These are phyloP conservation scores for Sporothrix variecibatus DNA, from an alignment of 2,329 filamentous ascomycete genomes.

Conservation along the genomic window DNA sequence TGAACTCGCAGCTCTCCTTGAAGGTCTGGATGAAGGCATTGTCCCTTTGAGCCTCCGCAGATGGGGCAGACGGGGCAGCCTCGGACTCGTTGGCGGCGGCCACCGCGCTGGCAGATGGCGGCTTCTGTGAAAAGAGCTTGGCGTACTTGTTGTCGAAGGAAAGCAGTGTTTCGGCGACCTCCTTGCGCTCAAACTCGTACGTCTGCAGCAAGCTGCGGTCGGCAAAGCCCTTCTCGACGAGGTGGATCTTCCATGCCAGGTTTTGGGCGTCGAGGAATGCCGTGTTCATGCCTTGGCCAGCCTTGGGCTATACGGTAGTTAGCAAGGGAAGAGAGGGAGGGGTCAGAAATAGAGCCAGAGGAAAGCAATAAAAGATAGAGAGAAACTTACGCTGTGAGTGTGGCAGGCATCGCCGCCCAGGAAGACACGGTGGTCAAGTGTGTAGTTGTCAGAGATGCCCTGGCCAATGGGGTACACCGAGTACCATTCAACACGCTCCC, in stretches of 20 bases:
- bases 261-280: constrained; percentile 82
- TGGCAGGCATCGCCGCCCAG: constrained; percentile 78
- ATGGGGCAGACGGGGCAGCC: constrained; percentile 54
- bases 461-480: constrained; percentile 77
- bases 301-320: constrained; percentile 55
- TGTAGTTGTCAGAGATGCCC: constrained; percentile 68
- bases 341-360: constrained; percentile 41
- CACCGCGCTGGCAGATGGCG: constrained; percentile 72
- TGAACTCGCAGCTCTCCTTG: constrained; percentile 90
- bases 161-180: constrained; percentile 80
- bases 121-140: constrained; percentile 80
- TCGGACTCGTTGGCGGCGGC: constrained; percentile 45
- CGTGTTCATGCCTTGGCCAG: constrained; percentile 79
- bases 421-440: constrained; percentile 69
- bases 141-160: constrained; percentile 88
- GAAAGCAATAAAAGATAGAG: background rate
- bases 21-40: constrained; percentile 88
- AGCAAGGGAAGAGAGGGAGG: background rate
- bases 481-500: constrained; percentile 71
- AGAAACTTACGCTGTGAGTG: constrained; percentile 66
- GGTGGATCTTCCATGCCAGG: constrained; percentile 93
- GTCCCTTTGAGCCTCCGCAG: constrained; percentile 43
- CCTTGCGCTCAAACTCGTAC: constrained; percentile 83
- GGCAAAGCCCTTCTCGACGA: constrained; percentile 82
- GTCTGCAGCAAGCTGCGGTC: constrained; percentile 73